A percentile compares a stretch with the other conserved stretches of the same genome.
phyloP scores from a whole-genome alignment of 2,329 filamentous ascomycete species.

The Claviceps capensis region DNA sequence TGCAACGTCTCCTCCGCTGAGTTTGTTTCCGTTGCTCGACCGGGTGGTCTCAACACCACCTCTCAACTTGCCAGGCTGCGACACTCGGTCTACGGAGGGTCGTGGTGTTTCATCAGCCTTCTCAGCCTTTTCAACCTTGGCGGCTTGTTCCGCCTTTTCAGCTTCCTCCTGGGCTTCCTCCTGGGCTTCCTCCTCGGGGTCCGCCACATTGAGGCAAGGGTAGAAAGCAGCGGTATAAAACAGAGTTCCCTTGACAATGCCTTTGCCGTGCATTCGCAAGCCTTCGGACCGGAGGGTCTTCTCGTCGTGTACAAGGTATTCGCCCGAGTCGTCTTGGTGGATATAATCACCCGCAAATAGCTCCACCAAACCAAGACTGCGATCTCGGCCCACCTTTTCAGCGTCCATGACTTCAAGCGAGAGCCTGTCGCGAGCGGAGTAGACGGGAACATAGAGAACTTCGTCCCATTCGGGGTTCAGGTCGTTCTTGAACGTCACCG shows the following conservation, averaged over 20 bases:
- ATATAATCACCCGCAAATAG: slow-evolving; percentile 68
- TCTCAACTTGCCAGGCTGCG: slow-evolving; percentile 30
- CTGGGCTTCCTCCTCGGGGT: slow-evolving; percentile 74
- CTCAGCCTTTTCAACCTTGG: slow-evolving; percentile 1
- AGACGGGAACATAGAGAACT: slow-evolving; percentile 84
- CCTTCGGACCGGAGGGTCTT: slow-evolving; percentile 54
- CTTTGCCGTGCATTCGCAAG: slow-evolving; percentile 61
- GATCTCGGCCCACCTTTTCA: slow-evolving; percentile 82
- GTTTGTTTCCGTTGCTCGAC: not conserved
- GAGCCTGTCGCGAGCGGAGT: slow-evolving; percentile 70
- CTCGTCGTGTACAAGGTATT: slow-evolving; percentile 65
- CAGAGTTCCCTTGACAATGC: slow-evolving; percentile 63
- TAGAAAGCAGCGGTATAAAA: slow-evolving; percentile 82
- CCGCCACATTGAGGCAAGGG: slow-evolving; percentile 72
- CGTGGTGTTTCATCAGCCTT: slow-evolving; percentile 2
- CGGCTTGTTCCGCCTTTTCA: slow-evolving; percentile 2
- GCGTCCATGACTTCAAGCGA: slow-evolving; percentile 93
- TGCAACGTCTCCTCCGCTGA: slow-evolving; percentile 10
- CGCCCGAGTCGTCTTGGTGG: slow-evolving; percentile 60
- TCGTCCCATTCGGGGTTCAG: slow-evolving; percentile 94
- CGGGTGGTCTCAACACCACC: slow-evolving; percentile 18
- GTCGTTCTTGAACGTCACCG: slow-evolving; percentile 92
- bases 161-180: slow-evolving; percentile 52
- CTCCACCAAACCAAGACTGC: slow-evolving; percentile 71
- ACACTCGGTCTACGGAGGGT: slow-evolving; percentile 10